phyloP scores from a whole-genome alignment of 352 stramenopile genomes.

The Globisporangium alternatum region DNA sequence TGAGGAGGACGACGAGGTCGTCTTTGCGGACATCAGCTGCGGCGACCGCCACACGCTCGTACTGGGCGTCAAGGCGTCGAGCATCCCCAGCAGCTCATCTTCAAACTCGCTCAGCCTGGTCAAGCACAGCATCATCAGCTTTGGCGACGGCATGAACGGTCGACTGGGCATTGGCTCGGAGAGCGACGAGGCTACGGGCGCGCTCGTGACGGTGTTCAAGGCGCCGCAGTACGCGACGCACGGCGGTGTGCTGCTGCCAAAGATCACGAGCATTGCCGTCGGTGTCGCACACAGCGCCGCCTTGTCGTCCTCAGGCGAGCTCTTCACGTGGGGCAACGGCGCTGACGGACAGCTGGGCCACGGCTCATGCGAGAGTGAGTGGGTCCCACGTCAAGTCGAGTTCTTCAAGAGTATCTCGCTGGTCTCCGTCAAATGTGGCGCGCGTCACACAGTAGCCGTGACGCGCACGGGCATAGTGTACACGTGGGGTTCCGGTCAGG shows the following conservation, averaged over 20 bases:
- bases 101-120: background rate
- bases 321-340: conserved; percentile 69
- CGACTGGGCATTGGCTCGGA: conserved; percentile 57
- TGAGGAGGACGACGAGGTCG: conserved; percentile 25
- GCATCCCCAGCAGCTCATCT: background rate
- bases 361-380: conserved; percentile 44
- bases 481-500: conserved; percentile 44
- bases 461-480: conserved; percentile 47
- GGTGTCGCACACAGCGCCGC: conserved; percentile 52
- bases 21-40: conserved; percentile 66
- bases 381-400: conserved; percentile 47
- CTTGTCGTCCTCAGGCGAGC: conserved; percentile 39
- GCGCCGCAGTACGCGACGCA: conserved; percentile 1
- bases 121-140: conserved; percentile 52
- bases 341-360: conserved; percentile 62
- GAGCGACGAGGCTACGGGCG: conserved; percentile 36
- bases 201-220: conserved; percentile 38
- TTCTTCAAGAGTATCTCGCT: conserved; percentile 40
- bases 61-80: conserved; percentile 20
- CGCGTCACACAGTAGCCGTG: conserved; percentile 49
- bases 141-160: conserved; percentile 70
- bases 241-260: conserved; percentile 16
- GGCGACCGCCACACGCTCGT: conserved; percentile 65
- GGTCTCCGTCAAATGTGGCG: conserved; percentile 30
- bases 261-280: conserved; percentile 40